These are phyloP conservation scores for Stropharia rugosoannulata DNA, from an alignment of 768 basidiomycete species.

Conservation along the genomic window DNA sequence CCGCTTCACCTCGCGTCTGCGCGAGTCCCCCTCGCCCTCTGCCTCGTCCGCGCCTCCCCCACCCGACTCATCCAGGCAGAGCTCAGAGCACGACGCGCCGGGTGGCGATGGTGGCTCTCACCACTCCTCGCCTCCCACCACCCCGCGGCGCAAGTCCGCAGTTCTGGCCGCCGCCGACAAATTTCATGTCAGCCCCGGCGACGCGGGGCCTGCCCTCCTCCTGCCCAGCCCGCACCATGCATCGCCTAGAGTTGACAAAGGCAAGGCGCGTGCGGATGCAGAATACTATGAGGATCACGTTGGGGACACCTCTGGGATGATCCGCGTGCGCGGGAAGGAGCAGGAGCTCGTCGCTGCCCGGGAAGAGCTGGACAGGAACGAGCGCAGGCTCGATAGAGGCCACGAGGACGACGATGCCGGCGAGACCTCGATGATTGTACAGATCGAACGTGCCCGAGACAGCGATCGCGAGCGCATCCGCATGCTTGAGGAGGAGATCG, in stretches of 20 bases:
- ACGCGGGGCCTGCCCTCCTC: conserved; percentile 52
- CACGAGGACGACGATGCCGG: conserved; percentile 32
- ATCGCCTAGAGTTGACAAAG: conserved; percentile 29
- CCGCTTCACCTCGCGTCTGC: conserved; percentile 36
- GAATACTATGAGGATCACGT: conserved; percentile 14
- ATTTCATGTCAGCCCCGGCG: conserved; percentile 44
- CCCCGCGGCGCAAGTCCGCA: conserved; percentile 41
- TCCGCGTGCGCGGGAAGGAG: conserved; percentile 58
- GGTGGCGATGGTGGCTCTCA: background rate
- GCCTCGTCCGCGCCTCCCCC: conserved; percentile 4
- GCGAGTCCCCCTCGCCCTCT: background rate
- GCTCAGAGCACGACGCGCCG: background rate
- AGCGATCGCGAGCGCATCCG: conserved; percentile 64
- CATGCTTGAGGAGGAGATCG: conserved; percentile 66
- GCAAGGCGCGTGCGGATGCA: conserved; percentile 43
- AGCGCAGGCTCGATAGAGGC: conserved; percentile 37
- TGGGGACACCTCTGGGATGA: conserved; percentile 41
- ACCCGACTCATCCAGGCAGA: background rate
- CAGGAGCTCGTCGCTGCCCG: conserved; percentile 57
- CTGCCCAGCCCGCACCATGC: conserved; percentile 46
- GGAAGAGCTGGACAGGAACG: conserved; percentile 48
- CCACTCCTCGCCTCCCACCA: conserved; percentile 24
- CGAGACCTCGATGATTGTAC: conserved; percentile 25
- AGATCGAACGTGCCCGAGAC: conserved; percentile 41
- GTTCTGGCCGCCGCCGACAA: conserved; percentile 39